Base-by-base conservation (phyloP, 2,329 filamentous ascomycete species). In the Metarhizium brunneum region DNA sequence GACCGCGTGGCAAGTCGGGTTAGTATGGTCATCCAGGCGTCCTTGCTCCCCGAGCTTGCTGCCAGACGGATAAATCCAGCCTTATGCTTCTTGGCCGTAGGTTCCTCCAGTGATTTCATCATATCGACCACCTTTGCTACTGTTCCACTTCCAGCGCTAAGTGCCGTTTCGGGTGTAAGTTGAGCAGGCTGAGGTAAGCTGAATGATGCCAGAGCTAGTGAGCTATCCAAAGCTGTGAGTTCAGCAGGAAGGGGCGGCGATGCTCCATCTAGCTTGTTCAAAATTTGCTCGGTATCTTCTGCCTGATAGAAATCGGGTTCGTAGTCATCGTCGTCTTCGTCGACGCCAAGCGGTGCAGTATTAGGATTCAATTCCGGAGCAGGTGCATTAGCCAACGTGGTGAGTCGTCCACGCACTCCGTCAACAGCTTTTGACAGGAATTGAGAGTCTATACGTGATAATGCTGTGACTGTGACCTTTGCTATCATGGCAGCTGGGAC, bases 21-120 rank as follows among this genome's bases (percentile, higher is more conserved):
- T 56, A 97, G 79, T 20, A 97, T 83, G 0, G 90, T 94, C 61
- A 95, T 82, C 92, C 92, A 97, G 0, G 91, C 88, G 60, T 96
- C 92, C 59, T 87, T 81, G 64, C 92, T 90, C 63, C 91, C 90
- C 2, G 86, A 86, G 65, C 86, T 92, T 29, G 88, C 90, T 0
- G 92, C 92, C 42, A 96, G 76, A 51, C 92, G 82, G 64, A 88
- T 88, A 67, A 97, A 87, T 1, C 94, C 92, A 58, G 81, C 76
- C 71, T 85, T 84, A 65, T 78, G 76, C 67, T 83, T 83, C 74
- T 82, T 80, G 58, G 76, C 69, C 0, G 79, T 70, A 1, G 82
- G 75, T 51, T 90, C 85, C 55, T 94, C 89, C 4, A 92, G 76
- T 6, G 83, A 81, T 57, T 82, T 81, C 66, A 96, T 84, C 66